Evolutionary conservation across 176 grass and related monocot species (phyloP).

Genomic region (Olyra latifolia): DNA sequence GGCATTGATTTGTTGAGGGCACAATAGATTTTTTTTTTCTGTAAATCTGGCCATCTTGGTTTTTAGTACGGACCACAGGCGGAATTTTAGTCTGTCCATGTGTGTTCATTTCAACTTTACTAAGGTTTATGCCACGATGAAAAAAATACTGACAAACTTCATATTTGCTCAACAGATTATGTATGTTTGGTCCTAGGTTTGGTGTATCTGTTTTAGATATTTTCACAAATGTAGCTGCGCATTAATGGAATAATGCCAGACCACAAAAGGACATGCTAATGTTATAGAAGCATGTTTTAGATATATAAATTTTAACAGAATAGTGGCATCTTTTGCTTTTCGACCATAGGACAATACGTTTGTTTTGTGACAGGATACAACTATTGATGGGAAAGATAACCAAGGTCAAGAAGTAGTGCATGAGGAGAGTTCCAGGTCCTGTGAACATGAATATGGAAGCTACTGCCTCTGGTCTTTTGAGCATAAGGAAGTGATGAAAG

Average conservation of each 20-base stretch:
- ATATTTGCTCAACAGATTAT: neutral
- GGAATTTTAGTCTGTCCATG: too few species aligned
- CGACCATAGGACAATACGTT: neutral
- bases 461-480: conserved; percentile 86
- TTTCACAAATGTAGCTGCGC: neutral
- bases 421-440: conserved; percentile 41
- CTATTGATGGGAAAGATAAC: conserved; percentile 1
- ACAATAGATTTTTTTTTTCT: too few species aligned
- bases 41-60: too few species aligned
- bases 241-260: neutral
- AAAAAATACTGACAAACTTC: neutral
- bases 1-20: too few species aligned
- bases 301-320: neutral
- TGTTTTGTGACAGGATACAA: conserved; percentile 19
- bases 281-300: neutral
- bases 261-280: neutral
- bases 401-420: conserved; percentile 18
- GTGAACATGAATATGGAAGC: conserved; percentile 76
- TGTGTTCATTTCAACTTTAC: neutral
- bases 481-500: conserved; percentile 76
- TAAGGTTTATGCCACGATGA: neutral
- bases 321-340: neutral
- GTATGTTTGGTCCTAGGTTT: neutral
- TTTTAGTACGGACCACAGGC: too few species aligned
- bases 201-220: neutral